Percentiles rank a stretch among this genome's conserved stretches.
Evolutionary conservation across 352 stramenopile genomes (phyloP).

Genomic region (Globisporangium carolinianum): DNA sequence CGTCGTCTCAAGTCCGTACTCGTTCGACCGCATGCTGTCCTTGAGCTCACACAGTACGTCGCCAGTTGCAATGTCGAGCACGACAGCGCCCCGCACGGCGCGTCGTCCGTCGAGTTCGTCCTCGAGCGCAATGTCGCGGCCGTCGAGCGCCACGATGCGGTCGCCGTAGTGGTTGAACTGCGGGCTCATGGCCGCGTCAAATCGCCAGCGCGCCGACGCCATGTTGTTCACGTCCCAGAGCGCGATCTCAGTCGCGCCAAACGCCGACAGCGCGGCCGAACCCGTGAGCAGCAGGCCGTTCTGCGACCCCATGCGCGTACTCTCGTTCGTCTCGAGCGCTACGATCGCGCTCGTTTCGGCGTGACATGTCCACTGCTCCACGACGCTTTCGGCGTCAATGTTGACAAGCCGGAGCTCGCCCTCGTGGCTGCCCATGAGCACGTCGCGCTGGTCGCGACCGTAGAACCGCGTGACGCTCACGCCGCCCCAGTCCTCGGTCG

Average conservation of each 20-base stretch:
- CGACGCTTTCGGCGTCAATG: slow-evolving; percentile 53
- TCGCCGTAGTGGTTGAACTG: slow-evolving; percentile 81
- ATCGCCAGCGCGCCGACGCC: slow-evolving; percentile 52
- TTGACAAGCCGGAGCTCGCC: slow-evolving; percentile 53
- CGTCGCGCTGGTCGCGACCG: slow-evolving; percentile 46
- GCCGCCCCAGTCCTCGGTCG: slow-evolving; percentile 45
- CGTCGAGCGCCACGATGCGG: slow-evolving; percentile 60
- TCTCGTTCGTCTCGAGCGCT: slow-evolving; percentile 64
- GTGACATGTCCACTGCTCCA: slow-evolving; percentile 75
- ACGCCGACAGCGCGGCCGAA: slow-evolving; percentile 34
- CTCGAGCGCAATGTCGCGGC: slow-evolving; percentile 25
- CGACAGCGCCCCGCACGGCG: slow-evolving; percentile 38
- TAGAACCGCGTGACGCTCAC: slow-evolving; percentile 63
- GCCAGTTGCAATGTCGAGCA: slow-evolving; percentile 68
- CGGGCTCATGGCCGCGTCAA: slow-evolving; percentile 45
- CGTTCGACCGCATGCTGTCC: slow-evolving; percentile 60
- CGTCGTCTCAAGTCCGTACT: slow-evolving; percentile 72
- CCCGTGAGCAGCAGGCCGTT: slow-evolving; percentile 56
- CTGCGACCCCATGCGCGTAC: slow-evolving; percentile 40
- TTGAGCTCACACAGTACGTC: slow-evolving; percentile 51
- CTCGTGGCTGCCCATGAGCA: slow-evolving; percentile 73
- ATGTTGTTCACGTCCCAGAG: slow-evolving; percentile 71
- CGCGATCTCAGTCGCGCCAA: slow-evolving; percentile 51
- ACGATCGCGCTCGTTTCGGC: slow-evolving; percentile 59
- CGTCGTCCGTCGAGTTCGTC: slow-evolving; percentile 23